phyloP scores from a whole-genome alignment of 345 rosid species.

The Toxicodendron radicans region DNA sequence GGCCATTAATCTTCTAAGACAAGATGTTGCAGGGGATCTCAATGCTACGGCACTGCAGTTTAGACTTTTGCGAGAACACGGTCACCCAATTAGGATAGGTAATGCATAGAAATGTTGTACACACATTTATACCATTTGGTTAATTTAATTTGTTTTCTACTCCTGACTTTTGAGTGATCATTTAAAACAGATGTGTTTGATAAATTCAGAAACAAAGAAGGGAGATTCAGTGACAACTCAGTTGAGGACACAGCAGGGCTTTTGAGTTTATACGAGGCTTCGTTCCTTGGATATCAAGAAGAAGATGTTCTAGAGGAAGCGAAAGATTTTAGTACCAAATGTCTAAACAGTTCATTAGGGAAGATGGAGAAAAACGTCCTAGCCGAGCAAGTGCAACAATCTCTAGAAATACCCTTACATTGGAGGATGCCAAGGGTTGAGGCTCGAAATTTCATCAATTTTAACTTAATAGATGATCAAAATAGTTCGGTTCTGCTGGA shows the following conservation, averaged over 20 bases:
- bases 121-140: too few species aligned
- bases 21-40: constrained; percentile 12
- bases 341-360: constrained; percentile 7
- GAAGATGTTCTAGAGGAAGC: background rate
- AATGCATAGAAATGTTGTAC: background rate
- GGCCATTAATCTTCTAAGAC: background rate
- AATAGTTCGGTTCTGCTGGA: constrained; percentile 13
- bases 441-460: constrained; percentile 14
- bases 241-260: background rate
- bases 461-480: background rate
- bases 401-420: constrained; percentile 17
- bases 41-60: constrained; percentile 13
- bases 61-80: constrained; percentile 18
- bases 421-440: constrained; percentile 25
- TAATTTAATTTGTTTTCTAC: background rate
- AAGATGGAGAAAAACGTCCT: background rate
- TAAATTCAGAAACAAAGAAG: constrained; percentile 11
- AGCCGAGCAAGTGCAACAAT: constrained; percentile 6
- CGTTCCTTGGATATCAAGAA: constrained; percentile 19
- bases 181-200: constrained; percentile 11
- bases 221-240: too few species aligned
- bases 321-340: background rate
- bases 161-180: background rate
- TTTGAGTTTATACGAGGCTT: constrained; percentile 23
- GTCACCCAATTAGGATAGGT: constrained; percentile 7